phyloP scores from a whole-genome alignment of 257 asterid genomes.

The Petunia secreta region DNA sequence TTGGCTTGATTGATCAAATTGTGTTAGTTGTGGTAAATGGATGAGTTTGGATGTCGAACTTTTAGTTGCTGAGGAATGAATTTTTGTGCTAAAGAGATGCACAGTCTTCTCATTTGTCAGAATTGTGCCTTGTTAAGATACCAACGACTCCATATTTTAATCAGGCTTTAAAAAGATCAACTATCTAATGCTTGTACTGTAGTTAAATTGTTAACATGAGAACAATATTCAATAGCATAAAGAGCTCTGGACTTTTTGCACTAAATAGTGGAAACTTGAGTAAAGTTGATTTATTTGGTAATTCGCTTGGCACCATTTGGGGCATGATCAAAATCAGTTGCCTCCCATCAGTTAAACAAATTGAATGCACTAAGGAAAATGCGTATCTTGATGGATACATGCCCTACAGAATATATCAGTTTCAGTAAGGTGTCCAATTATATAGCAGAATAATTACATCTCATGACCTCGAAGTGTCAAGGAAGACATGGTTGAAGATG shows the following conservation, averaged over 20 bases:
- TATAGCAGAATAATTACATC: neutral
- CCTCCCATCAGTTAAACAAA: neutral
- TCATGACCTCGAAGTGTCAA: neutral
- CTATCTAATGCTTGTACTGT: neutral
- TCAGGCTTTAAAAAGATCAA: neutral
- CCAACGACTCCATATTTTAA: neutral
- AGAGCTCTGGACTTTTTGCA: neutral
- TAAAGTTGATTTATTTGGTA: constrained; percentile 7
- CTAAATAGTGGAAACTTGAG: constrained; percentile 1
- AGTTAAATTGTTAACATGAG: neutral
- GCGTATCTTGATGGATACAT: neutral
- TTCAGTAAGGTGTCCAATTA: neutral
- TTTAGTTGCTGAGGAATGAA: constrained; percentile 14
- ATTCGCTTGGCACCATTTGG: constrained; percentile 8
- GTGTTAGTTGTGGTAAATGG: constrained; percentile 18
- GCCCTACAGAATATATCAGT: constrained; percentile 1
- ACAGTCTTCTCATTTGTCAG: constrained; percentile 10
- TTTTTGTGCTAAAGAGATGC: neutral
- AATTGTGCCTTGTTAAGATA: neutral
- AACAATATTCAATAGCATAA: neutral
- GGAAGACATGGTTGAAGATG: neutral
- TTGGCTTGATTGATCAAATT: constrained; percentile 3
- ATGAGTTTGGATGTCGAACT: constrained; percentile 29
- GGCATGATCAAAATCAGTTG: neutral
- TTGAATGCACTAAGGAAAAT: neutral